These are phyloP conservation scores for Babesia divergens DNA, from an alignment of 169 alveolate genomes.

Conservation along the genomic window DNA sequence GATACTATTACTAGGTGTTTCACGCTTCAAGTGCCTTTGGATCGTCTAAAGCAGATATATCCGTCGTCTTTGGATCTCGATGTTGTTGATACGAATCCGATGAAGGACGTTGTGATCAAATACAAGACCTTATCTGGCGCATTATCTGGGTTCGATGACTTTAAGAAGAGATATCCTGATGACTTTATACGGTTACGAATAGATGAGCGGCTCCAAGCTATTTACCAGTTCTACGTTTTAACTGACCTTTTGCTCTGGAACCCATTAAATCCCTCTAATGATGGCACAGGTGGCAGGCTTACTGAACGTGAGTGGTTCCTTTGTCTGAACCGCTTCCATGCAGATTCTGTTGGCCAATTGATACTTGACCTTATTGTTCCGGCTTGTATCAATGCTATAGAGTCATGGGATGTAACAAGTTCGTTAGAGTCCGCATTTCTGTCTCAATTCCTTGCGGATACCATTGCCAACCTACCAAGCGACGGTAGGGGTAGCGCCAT, in stretches of 20 bases:
- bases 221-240: conserved; percentile 20
- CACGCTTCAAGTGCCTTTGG: neutral
- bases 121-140: neutral
- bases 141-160: neutral
- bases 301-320: conserved; percentile 41
- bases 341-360: conserved; percentile 15
- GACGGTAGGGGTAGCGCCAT: neutral
- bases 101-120: neutral
- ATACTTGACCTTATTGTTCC: conserved; percentile 27
- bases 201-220: conserved; percentile 10
- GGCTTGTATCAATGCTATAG: conserved; percentile 31
- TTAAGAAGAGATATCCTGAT: conserved; percentile 8
- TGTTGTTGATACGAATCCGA: neutral
- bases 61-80: neutral
- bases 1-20: neutral
- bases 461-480: conserved; percentile 13
- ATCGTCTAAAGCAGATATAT: neutral
- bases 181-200: conserved; percentile 4
- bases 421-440: conserved; percentile 1
- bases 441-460: neutral
- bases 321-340: conserved; percentile 3
- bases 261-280: conserved; percentile 3
- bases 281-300: neutral
- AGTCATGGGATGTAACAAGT: conserved; percentile 24
- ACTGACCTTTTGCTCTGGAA: conserved; percentile 34